phyloP scores from a whole-genome alignment of 306 rosid species.

The Quercus alba region DNA sequence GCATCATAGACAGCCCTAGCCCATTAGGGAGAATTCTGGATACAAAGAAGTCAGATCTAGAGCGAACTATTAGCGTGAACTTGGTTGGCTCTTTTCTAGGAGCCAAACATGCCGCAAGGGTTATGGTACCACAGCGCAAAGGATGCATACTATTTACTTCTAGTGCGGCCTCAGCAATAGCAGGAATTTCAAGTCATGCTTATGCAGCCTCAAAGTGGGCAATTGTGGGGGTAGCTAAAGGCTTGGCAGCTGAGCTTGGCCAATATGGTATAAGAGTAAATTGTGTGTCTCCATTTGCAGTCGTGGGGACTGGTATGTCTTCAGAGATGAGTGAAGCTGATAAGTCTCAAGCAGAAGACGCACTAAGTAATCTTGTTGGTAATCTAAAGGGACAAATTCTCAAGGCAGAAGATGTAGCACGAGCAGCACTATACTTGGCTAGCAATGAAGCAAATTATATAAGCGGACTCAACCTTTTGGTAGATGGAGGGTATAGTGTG shows the following conservation, averaged over 20 bases:
- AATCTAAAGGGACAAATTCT: conserved; percentile 9
- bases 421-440: conserved; percentile 19
- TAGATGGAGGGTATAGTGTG: conserved; percentile 26
- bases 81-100: conserved; percentile 29
- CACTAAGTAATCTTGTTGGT: background rate
- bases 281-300: conserved; percentile 24
- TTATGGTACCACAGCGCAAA: conserved; percentile 23
- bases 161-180: conserved; percentile 13
- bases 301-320: background rate
- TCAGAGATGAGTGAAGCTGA: background rate
- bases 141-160: conserved; percentile 34
- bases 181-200: conserved; percentile 26
- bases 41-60: conserved; percentile 13
- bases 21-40: conserved; percentile 10
- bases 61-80: conserved; percentile 18
- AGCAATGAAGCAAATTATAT: conserved; percentile 26
- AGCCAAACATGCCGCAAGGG: conserved; percentile 38
- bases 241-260: conserved; percentile 24
- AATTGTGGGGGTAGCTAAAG: conserved; percentile 15
- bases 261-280: conserved; percentile 30
- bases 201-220: conserved; percentile 30
- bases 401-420: conserved; percentile 13
- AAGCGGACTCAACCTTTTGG: conserved; percentile 22
- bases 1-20: conserved; percentile 18
- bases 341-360: background rate